These are phyloP conservation scores for Cucumis hystrix DNA, from an alignment of 306 rosid genomes.

Conservation along the genomic window DNA sequence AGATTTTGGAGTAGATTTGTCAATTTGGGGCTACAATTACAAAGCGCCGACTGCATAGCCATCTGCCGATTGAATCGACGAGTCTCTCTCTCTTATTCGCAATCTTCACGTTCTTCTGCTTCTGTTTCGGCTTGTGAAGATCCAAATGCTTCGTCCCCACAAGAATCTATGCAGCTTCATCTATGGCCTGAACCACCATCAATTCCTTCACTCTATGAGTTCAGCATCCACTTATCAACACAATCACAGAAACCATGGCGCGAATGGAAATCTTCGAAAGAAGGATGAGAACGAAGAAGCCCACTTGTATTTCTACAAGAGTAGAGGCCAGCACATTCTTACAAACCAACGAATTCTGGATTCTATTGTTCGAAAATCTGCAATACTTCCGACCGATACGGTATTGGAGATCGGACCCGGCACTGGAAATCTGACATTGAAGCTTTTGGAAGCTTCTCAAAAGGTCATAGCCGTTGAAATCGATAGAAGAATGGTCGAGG, in stretches of 20 bases:
- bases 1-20: no score
- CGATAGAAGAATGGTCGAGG: conserved; percentile 63
- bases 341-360: conserved; percentile 58
- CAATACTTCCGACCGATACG: conserved; percentile 53
- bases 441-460: conserved; percentile 56
- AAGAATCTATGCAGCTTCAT: conserved; percentile 10
- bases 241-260: conserved; percentile 4
- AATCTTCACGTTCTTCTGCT: not conserved
- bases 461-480: conserved; percentile 59
- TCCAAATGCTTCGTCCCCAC: conserved; percentile 29
- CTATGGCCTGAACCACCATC: not conserved
- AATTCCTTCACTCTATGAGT: conserved; percentile 15
- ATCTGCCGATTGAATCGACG: not conserved
- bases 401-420: conserved; percentile 98
- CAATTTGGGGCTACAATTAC: not conserved
- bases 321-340: conserved; percentile 84
- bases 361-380: conserved; percentile 49
- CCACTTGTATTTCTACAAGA: conserved; percentile 35
- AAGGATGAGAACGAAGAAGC: conserved; percentile 8
- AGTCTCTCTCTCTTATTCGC: not conserved
- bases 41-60: not conserved
- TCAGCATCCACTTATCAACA: conserved; percentile 14
- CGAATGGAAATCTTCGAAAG: conserved; percentile 4
- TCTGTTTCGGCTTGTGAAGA: not conserved
- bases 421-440: conserved; percentile 82